These are phyloP conservation scores for Cyclotella cryptica DNA, from an alignment of 108 stramenopile species.

Conservation along the genomic window DNA sequence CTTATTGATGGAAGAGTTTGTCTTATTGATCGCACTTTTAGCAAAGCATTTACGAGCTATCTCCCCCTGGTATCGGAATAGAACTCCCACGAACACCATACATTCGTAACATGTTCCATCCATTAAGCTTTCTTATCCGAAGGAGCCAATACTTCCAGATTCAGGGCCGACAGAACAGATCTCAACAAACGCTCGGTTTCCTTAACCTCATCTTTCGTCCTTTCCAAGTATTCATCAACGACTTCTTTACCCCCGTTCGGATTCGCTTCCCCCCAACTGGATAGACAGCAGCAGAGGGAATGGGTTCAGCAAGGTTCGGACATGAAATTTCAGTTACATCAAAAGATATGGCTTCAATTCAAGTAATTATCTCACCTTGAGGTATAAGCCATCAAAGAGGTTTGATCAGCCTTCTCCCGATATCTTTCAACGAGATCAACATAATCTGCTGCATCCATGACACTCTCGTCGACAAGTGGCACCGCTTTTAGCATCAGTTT, in stretches of 20 bases:
- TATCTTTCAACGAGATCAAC: constrained; percentile 77
- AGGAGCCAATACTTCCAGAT: constrained; percentile 68
- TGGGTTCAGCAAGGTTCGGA: background rate
- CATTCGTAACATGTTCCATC: too few species aligned
- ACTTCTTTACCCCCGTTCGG: constrained; percentile 83
- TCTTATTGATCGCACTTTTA: too few species aligned
- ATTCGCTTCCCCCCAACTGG: constrained; percentile 73
- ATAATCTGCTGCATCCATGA: constrained; percentile 67
- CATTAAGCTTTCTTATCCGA: constrained; percentile 46
- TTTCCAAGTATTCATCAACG: constrained; percentile 80
- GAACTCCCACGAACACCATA: too few species aligned
- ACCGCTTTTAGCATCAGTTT: constrained; percentile 74
- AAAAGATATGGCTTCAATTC: background rate
- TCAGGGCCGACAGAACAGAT: constrained; percentile 60
- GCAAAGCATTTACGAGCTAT: too few species aligned
- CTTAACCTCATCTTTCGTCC: constrained; percentile 66
- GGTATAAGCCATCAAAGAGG: constrained; percentile 64
- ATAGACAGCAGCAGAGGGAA: constrained; percentile 1
- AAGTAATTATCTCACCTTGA: constrained; percentile 5
- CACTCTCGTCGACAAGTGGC: constrained; percentile 61
- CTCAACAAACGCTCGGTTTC: constrained; percentile 69
- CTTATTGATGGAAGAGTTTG: too few species aligned
- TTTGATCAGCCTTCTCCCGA: constrained; percentile 78
- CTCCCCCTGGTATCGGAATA: too few species aligned
- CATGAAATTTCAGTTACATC: background rate